phyloP scores from a whole-genome alignment of 306 rosid species.

The Malus asiatica region DNA sequence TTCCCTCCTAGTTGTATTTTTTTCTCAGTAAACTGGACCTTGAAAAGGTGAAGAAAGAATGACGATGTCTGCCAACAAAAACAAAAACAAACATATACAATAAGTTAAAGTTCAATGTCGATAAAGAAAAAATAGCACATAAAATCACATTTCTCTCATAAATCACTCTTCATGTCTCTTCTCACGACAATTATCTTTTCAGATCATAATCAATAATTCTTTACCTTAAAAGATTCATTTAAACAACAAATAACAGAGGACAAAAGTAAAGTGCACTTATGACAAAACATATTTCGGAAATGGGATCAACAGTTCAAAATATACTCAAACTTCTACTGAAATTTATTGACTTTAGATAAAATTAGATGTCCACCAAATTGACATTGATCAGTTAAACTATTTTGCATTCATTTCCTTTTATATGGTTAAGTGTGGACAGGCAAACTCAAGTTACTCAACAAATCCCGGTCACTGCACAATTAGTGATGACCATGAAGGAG shows the following conservation, averaged over 20 bases:
- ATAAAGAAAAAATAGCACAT: background rate
- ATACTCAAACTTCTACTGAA: background rate
- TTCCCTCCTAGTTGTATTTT: slow-evolving; percentile 79
- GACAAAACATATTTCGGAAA: background rate
- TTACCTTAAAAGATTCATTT: background rate
- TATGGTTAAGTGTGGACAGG: background rate
- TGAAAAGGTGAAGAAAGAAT: slow-evolving; percentile 84
- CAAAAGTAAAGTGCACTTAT: background rate
- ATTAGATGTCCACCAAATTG: background rate
- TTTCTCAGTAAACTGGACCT: slow-evolving; percentile 70
- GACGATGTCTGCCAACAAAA: slow-evolving; percentile 68
- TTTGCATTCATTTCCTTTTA: too few relatives aligned
- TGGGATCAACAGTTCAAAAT: background rate
- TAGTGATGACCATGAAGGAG: background rate
- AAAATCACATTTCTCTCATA: background rate
- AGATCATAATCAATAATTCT: background rate
- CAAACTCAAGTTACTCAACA: background rate
- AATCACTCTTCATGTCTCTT: background rate
- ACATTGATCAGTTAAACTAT: background rate
- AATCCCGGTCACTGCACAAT: background rate
- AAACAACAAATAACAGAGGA: background rate
- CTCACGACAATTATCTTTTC: background rate
- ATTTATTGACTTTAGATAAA: background rate
- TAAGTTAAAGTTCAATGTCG: slow-evolving; percentile 15
- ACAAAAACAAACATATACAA: slow-evolving; percentile 10